Evolutionary conservation across 106 monocot genomes (phyloP).

Genomic region (Posidonia australis): DNA sequence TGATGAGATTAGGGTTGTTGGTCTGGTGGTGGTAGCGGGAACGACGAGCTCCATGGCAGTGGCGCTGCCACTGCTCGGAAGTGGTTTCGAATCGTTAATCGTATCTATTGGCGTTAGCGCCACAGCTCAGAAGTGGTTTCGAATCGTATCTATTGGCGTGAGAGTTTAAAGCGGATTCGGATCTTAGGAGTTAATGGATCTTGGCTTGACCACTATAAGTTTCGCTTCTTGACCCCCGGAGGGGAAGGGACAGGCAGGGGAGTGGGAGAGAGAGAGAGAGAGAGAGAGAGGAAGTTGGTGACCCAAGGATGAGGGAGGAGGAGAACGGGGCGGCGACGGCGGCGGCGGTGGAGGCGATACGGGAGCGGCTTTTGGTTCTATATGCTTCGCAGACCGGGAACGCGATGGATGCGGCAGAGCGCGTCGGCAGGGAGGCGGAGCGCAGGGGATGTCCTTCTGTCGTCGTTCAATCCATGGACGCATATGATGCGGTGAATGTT

Average conservation of each 20-base stretch:
- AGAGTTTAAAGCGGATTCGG: not conserved
- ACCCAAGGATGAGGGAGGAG: not conserved
- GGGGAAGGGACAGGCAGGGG: too few relatives aligned
- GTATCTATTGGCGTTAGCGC: too few relatives aligned
- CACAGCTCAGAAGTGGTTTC: too few relatives aligned
- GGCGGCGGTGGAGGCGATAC: constrained; percentile 10
- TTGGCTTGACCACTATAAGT: not conserved
- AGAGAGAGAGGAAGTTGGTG: not conserved
- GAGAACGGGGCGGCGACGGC: not conserved
- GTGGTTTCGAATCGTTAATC: too few relatives aligned
- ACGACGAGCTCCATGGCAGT: not conserved
- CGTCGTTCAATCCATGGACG: constrained; percentile 53
- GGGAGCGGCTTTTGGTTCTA: constrained; percentile 39
- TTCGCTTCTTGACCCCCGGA: not conserved
- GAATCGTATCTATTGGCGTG: too few relatives aligned
- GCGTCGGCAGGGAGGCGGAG: constrained; percentile 74
- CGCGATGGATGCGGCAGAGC: constrained; percentile 81
- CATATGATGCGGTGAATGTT: constrained; percentile 43
- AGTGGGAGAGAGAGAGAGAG: not conserved
- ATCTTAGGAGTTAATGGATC: not conserved
- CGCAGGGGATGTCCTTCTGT: constrained; percentile 64
- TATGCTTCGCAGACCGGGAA: constrained; percentile 90
- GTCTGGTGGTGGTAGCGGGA: not conserved
- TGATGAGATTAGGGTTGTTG: not conserved
- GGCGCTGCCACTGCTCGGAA: too few relatives aligned